These are phyloP conservation scores for Cyclotella sp. DNA, from an alignment of 108 stramenopile species.

Conservation along the genomic window DNA sequence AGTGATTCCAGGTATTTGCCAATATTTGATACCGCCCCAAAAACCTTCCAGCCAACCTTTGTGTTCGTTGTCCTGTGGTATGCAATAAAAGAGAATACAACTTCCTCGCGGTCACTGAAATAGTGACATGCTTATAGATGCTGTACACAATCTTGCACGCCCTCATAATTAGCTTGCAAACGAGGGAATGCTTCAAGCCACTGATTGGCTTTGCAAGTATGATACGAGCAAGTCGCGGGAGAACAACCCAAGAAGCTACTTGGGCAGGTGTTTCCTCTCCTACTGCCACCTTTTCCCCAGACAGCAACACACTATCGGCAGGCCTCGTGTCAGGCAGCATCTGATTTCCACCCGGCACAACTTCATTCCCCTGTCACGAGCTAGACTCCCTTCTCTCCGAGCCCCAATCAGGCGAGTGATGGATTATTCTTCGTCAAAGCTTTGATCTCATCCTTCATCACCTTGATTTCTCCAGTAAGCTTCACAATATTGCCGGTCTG, in stretches of 20 bases:
- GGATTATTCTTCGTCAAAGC: neutral
- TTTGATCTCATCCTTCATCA: neutral
- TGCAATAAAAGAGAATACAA: neutral
- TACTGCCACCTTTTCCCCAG: no score
- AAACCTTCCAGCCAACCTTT: neutral
- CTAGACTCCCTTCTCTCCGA: no score
- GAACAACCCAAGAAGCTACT: no score
- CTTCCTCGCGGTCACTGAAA: slow-evolving; percentile 13
- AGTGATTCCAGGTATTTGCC: neutral
- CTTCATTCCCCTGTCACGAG: no score
- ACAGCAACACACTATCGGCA: no score
- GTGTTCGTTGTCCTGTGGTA: slow-evolving; percentile 1
- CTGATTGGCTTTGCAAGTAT: no score
- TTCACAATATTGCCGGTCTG: no score
- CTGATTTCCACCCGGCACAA: no score
- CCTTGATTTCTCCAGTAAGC: slow-evolving; percentile 11
- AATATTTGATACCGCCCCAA: neutral
- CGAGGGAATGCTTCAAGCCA: no score
- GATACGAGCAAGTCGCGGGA: no score
- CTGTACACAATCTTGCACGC: neutral
- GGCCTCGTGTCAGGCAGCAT: no score
- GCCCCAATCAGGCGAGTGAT: neutral
- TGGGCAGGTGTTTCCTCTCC: no score
- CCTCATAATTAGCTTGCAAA: neutral
- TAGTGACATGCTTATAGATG: neutral